Evolutionary conservation across 306 rosid genomes (phyloP), one percentile per base, ranked within the genome.

Genomic region (Gillenia trifoliata): DNA sequence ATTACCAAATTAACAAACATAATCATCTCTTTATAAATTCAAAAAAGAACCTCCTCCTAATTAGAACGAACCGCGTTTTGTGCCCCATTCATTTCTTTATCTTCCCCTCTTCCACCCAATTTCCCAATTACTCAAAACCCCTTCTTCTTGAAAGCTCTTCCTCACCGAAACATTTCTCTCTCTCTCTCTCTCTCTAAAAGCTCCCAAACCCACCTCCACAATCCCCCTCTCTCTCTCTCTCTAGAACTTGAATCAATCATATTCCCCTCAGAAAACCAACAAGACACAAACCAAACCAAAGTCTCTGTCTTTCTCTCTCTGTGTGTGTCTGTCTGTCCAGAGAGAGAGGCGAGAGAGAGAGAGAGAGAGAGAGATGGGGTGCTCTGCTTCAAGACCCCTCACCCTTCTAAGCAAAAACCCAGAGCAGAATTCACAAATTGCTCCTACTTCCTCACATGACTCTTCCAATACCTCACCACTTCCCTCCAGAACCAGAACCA

Each of bases 341-440:
- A 74, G 70, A 77, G 78, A 69, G 11, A 72, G 65, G 47, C 57
- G 12, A 36, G 11, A 36, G 40, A 34, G 40, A 34, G 40, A 34
- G 40, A 34, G 11, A 36, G 41, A 38, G 41, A 38, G 41, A 38
- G 41, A 38, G 78, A 92, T 92, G 98, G 98, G 98, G 74, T 92
- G 98, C 63, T 88, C 96, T 71, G 87, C 96, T 67, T 92, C 98
- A 70, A 88, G 82, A 87, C 85, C 89, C 59, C 73, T 55, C 63
- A 77, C 88, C 76, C 83, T 81, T 31, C 85, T 85, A 8, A 34
- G 86, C 20, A 81, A 55, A 68, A 77, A 63, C 78, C 82, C 78
- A 26, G 80, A 83, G 59, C 43, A 38, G 41, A 38, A 38, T 8
- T 8, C 41, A 8, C 41, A 38, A 38, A 38, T 38, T 38, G 41